A percentile compares a stretch with the other conserved stretches of the same genome.
Conservation (phyloP, 352 stramenopile species). For the Phytophthora fragariaefolia region DNA sequence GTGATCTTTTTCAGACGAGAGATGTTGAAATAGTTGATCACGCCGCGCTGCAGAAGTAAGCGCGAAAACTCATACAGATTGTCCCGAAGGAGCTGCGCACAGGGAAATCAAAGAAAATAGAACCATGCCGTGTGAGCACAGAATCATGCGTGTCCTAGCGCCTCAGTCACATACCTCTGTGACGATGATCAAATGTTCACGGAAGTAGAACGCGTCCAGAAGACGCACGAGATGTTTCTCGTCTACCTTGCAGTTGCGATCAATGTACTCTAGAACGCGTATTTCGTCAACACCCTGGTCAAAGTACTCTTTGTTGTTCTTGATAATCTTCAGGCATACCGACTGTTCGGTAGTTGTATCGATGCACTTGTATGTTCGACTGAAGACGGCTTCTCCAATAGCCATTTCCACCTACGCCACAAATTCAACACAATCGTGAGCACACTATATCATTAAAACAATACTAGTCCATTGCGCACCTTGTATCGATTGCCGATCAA, state of each 20-base stretch:
- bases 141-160: background rate
- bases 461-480: constrained; percentile 30
- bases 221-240: constrained; percentile 95
- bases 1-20: constrained; percentile 93
- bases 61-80: constrained; percentile 99
- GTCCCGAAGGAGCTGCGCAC: constrained; percentile 89
- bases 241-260: constrained; percentile 85
- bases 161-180: constrained; percentile 88
- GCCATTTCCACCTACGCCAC: constrained; percentile 66
- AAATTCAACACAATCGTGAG: too few relatives aligned
- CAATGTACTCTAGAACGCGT: constrained; percentile 75
- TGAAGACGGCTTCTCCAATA: constrained; percentile 88
- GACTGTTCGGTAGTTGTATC: constrained; percentile 70
- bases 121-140: background rate
- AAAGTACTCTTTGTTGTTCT: constrained; percentile 99
- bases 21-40: constrained; percentile 96
- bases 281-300: constrained; percentile 94
- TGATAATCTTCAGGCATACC: constrained; percentile 99
- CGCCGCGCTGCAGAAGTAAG: constrained; percentile 68
- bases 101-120: constrained; percentile 1
- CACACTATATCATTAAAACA: too few relatives aligned
- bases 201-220: constrained; percentile 95
- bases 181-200: constrained; percentile 96
- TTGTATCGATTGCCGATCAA: constrained; percentile 73
- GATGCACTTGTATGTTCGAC: constrained; percentile 80